Conservation (phyloP, 805 yeast genomes). For the Candida railenensis region DNA sequence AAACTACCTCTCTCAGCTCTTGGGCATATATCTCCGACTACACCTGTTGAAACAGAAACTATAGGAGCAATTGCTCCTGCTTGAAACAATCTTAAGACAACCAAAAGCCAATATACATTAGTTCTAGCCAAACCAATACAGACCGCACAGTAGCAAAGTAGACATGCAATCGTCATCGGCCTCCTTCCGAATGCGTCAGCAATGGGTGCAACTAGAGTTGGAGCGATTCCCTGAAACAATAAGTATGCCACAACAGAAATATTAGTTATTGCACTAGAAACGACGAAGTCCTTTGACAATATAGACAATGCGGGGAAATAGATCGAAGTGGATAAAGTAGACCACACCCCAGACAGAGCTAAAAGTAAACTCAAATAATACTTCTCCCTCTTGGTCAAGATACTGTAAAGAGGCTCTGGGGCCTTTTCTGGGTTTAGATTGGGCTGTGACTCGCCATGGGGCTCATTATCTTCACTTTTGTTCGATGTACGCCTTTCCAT, state of each 20-base stretch:
- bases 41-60: slow-evolving; percentile 63
- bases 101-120: slow-evolving; percentile 51
- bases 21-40: slow-evolving; percentile 67
- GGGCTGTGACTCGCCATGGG: background rate
- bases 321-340: slow-evolving; percentile 69
- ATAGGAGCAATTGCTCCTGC: slow-evolving; percentile 73
- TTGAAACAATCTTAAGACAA: slow-evolving; percentile 65
- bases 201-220: slow-evolving; percentile 61
- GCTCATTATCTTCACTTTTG: background rate
- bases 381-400: slow-evolving; percentile 41
- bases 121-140: slow-evolving; percentile 63
- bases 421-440: background rate
- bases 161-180: slow-evolving; percentile 55
- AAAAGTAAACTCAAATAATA: slow-evolving; percentile 33
- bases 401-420: slow-evolving; percentile 31
- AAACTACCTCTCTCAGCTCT: slow-evolving; percentile 64
- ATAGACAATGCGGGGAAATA: slow-evolving; percentile 72
- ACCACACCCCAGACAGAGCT: slow-evolving; percentile 55
- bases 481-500: background rate
- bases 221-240: slow-evolving; percentile 70
- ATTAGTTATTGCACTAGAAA: slow-evolving; percentile 58
- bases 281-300: slow-evolving; percentile 51
- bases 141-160: slow-evolving; percentile 52
- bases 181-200: slow-evolving; percentile 73
- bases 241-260: slow-evolving; percentile 73